Conservation (phyloP, 345 rosid genomes). For the Pelargonium nanum region DNA sequence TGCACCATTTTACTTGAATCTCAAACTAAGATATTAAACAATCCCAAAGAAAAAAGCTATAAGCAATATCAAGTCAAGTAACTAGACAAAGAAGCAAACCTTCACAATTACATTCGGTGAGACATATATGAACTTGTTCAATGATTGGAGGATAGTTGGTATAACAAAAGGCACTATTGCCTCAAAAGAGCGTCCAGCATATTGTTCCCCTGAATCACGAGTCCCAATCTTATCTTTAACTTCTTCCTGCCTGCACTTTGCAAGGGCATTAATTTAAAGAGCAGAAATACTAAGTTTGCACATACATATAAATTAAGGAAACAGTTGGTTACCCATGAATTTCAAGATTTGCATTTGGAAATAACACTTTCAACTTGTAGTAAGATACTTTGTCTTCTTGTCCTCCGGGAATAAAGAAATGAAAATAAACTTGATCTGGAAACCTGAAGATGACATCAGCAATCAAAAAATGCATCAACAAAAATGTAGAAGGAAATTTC, state of each 20-base stretch:
- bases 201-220: constrained; percentile 6
- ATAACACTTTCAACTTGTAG: constrained; percentile 35
- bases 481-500: neutral
- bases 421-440: constrained; percentile 28
- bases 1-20: no score
- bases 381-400: constrained; percentile 25
- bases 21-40: neutral
- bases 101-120: constrained; percentile 25
- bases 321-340: constrained; percentile 22
- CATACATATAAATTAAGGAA: neutral
- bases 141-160: constrained; percentile 16
- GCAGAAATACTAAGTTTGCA: neutral
- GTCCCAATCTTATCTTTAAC: constrained; percentile 14
- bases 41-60: neutral
- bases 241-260: constrained; percentile 29
- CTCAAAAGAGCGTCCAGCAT: constrained; percentile 10
- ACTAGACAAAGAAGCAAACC: constrained; percentile 11
- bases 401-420: constrained; percentile 35
- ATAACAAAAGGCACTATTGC: constrained; percentile 29
- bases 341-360: constrained; percentile 33
- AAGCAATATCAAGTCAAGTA: neutral
- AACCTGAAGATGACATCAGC: constrained; percentile 14
- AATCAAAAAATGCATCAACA: neutral
- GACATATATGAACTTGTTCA: constrained; percentile 25
- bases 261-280: constrained; percentile 5